A percentile compares a stretch with the other conserved stretches of the same genome.
Evolutionary conservation across 306 rosid species (phyloP).

Genomic region (cucumber (Cucumis sativus)): Cucumber_9930_V3 NC_026657.2:40072001-40072500

Average conservation of each 20-base stretch:
- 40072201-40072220: slow-evolving; percentile 18
- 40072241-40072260: not conserved
- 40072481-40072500: slow-evolving; percentile 67
- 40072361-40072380: slow-evolving; percentile 85
- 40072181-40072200: slow-evolving; percentile 8
- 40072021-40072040: not conserved
- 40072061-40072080: slow-evolving; percentile 34
- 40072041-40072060: not conserved
- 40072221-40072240: slow-evolving; percentile 12
- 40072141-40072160: slow-evolving; percentile 73
- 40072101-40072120: slow-evolving; percentile 87
- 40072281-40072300: slow-evolving; percentile 64
- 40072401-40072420: slow-evolving; percentile 95
- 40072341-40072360: slow-evolving; percentile 86
- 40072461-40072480: slow-evolving; percentile 38
- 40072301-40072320: slow-evolving; percentile 75
- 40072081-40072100: slow-evolving; percentile 31
- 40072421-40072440: slow-evolving; percentile 75
- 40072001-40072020: not conserved
- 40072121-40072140: slow-evolving; percentile 81
- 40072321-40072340: slow-evolving; percentile 64
- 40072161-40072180: slow-evolving; percentile 39
- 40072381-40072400: slow-evolving; percentile 38
- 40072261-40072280: slow-evolving; percentile 5
- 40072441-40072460: slow-evolving; percentile 23